Evolutionary conservation across 2,329 filamentous ascomycete genomes (phyloP), one percentile per base, ranked within the genome.

Genomic region (Aschersonia sp.): DNA sequence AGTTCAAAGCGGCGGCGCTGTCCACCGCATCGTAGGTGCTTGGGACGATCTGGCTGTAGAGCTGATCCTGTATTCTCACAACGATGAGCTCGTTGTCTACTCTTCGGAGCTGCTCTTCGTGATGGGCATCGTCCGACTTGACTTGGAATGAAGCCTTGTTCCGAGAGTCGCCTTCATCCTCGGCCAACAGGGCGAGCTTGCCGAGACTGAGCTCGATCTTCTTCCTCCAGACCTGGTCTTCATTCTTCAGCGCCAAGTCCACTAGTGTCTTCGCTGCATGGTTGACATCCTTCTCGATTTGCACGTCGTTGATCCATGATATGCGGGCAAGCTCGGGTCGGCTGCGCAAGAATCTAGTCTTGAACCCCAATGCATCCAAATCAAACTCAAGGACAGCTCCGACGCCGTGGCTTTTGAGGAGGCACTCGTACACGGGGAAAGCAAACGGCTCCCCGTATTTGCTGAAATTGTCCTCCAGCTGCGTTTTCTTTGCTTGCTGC

Each of bases 231-330:
- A 92, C 67, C 56, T 89, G 84, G 47, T 79, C 76, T 62, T 96
- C 89, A 47, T 80, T 78, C 45, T 74, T 73, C 28, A 82, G 68
- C 0, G 86, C 89, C 28, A 89, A 72, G 5, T 78, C 70, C 43
- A 85, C 70, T 44, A 98, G 73, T 0, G 82, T 84, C 42, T 78
- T 68, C 4, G 84, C 82, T 9, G 91, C 89, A 48, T 78, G 75
- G 9, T 77, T 71, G 52, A 88, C 88, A 56, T 95, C 80, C 50
- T 80, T 74, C 59, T 92, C 85, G 30, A 77, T 75, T 51, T 81
- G 73, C 5, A 97, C 75, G 60, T 97, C 89, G 61, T 98, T 94
- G 67, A 98, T 94, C 92, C 92, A 98, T 45, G 83, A 82, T 43
- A 98, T 73, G 56, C 87, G 87, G 31, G 83, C 82, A 52, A 88